Conservation (phyloP, 2,329 filamentous ascomycete genomes). For the Thelonectria discophora region DNA sequence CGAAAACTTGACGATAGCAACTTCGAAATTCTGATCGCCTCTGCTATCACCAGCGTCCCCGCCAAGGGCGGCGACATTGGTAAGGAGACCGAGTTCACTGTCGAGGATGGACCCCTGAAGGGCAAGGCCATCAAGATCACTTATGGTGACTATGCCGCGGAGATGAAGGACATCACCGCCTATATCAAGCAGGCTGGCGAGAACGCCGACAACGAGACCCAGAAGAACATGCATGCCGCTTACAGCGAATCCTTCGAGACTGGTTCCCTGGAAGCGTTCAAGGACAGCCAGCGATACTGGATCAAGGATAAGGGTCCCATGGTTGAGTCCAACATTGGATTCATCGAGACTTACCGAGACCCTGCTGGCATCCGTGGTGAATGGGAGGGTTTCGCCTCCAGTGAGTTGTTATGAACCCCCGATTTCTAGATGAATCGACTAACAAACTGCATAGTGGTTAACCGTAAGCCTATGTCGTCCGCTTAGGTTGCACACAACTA, state of each 20-base stretch:
- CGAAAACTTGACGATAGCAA: conserved; percentile 70
- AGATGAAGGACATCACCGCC: conserved; percentile 75
- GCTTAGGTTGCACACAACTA: background rate
- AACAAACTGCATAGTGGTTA: conserved; percentile 65
- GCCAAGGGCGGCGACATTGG: conserved; percentile 73
- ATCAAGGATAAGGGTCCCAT: conserved; percentile 83
- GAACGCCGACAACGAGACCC: conserved; percentile 76
- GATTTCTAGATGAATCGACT: conserved; percentile 27
- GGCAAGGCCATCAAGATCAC: conserved; percentile 76
- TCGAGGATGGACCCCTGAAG: conserved; percentile 67
- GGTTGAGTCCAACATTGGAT: conserved; percentile 83
- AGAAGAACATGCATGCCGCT: conserved; percentile 76
- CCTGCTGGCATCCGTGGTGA: conserved; percentile 83
- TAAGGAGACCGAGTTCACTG: conserved; percentile 67
- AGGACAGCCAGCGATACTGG: conserved; percentile 83
- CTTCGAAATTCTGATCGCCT: conserved; percentile 80
- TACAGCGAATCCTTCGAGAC: conserved; percentile 79
- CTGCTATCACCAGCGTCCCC: conserved; percentile 68
- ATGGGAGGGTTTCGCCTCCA: conserved; percentile 85
- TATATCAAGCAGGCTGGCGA: conserved; percentile 74
- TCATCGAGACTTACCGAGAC: conserved; percentile 87
- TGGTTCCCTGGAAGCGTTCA: conserved; percentile 80
- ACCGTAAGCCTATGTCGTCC: conserved; percentile 56
- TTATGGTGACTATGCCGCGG: conserved; percentile 77
- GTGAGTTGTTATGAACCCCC: conserved; percentile 35